Conservation (phyloP, 2,329 filamentous ascomycete genomes). For the Arthrocladium fulminans region DNA sequence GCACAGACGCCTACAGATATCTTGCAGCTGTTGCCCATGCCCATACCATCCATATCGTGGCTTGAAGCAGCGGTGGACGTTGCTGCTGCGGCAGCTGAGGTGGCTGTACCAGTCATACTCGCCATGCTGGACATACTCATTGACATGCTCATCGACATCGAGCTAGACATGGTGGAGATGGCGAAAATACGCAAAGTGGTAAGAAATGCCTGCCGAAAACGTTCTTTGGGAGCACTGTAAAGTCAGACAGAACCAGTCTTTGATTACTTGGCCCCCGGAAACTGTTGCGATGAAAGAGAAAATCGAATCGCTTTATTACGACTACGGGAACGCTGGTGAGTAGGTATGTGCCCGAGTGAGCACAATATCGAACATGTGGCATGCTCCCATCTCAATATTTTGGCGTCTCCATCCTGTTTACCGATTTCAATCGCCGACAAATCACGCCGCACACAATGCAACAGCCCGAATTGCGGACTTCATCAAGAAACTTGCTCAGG, state of each 20-base stretch:
- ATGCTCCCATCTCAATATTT: background rate
- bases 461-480: background rate
- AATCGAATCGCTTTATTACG: background rate
- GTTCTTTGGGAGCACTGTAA: too few relatives aligned
- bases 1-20: slow-evolving; percentile 11
- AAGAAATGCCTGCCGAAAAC: too few relatives aligned
- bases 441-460: background rate
- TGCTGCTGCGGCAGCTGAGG: slow-evolving; percentile 11
- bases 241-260: too few relatives aligned
- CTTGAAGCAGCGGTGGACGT: slow-evolving; percentile 7
- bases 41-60: slow-evolving; percentile 7
- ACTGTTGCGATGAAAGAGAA: background rate
- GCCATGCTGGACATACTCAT: slow-evolving; percentile 12
- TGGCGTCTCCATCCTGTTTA: background rate
- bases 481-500: slow-evolving; percentile 15
- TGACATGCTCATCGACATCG: slow-evolving; percentile 12
- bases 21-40: slow-evolving; percentile 15
- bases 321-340: background rate
- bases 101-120: slow-evolving; percentile 9
- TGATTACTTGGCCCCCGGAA: too few relatives aligned
- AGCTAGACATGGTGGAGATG: background rate
- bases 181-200: background rate
- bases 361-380: background rate
- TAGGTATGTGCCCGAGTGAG: background rate
- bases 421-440: background rate